Evolutionary conservation across 257 asterid species (phyloP).

Genomic region (Cordia subcordata): DNA sequence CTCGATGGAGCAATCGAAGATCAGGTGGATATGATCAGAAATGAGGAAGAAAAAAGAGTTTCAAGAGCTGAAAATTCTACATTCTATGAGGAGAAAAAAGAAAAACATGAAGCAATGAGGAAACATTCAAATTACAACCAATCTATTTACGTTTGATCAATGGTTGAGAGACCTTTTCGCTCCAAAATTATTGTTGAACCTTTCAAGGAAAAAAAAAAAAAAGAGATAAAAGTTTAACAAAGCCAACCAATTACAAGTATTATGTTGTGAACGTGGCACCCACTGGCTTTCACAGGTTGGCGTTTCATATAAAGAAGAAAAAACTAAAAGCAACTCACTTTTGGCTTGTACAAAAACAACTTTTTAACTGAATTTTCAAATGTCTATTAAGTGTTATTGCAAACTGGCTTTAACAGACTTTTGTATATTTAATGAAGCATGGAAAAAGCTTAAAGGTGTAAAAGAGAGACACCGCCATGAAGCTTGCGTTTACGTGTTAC

Average conservation of each 20-base stretch:
- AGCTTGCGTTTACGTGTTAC: no score
- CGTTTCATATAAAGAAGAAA: background rate
- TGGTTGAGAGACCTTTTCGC: background rate
- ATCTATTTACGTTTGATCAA: background rate
- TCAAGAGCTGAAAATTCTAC: background rate
- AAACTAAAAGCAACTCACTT: no score
- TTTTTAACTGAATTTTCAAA: no score
- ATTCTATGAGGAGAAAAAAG: background rate
- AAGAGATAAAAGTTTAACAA: background rate
- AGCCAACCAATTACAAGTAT: background rate
- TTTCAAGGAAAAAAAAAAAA: no score
- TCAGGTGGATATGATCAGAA: background rate
- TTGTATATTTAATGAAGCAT: no score
- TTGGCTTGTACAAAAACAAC: no score
- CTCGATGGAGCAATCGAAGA: background rate
- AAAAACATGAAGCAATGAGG: background rate
- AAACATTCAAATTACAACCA: background rate
- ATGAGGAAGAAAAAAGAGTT: background rate
- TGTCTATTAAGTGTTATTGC: no score
- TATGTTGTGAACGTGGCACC: constrained; percentile 8
- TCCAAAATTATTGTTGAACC: constrained; percentile 1
- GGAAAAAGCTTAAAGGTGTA: no score
- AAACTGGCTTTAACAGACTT: no score
- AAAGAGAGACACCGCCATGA: no score
- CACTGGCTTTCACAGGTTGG: constrained; percentile 3